phyloP scores from a whole-genome alignment of 345 rosid species.

The Atalantia buxifolia region DNA sequence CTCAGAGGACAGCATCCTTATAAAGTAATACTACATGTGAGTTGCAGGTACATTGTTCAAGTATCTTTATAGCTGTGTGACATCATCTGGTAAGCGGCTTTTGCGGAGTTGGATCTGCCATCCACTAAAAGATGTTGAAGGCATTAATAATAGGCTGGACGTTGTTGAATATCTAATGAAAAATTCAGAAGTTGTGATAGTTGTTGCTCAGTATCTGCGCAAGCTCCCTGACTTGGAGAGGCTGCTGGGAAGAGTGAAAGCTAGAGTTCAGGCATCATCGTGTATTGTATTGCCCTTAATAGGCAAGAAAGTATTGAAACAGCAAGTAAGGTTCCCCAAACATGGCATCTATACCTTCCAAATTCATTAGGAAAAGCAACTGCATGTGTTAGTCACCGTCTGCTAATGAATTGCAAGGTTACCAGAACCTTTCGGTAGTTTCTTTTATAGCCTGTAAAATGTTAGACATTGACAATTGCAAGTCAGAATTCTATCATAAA shows the following conservation, averaged over 20 bases:
- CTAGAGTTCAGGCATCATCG: constrained; percentile 62
- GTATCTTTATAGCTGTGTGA: constrained; percentile 78
- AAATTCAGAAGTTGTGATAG: constrained; percentile 48
- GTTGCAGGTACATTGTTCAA: constrained; percentile 80
- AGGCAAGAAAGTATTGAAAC: constrained; percentile 70
- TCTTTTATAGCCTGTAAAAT: background rate
- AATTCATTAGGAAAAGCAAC: background rate
- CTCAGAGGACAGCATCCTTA: background rate
- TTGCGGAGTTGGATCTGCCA: constrained; percentile 95
- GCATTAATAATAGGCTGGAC: constrained; percentile 75
- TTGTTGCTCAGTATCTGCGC: constrained; percentile 57
- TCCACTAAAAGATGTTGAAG: constrained; percentile 71
- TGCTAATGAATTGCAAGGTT: background rate
- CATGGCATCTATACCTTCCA: background rate
- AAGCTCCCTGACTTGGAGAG: constrained; percentile 88
- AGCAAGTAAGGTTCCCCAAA: constrained; percentile 44
- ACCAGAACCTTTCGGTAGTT: background rate
- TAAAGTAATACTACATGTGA: constrained; percentile 6
- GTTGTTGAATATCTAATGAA: constrained; percentile 53
- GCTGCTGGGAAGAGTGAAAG: constrained; percentile 75
- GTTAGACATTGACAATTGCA: background rate
- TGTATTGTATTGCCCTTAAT: constrained; percentile 61
- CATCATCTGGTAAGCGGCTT: constrained; percentile 80
- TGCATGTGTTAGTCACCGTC: background rate
- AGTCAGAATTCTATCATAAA: background rate